These are phyloP conservation scores for Arthrinium phaeospermum DNA, from an alignment of 2,329 filamentous ascomycete genomes.

Conservation along the genomic window DNA sequence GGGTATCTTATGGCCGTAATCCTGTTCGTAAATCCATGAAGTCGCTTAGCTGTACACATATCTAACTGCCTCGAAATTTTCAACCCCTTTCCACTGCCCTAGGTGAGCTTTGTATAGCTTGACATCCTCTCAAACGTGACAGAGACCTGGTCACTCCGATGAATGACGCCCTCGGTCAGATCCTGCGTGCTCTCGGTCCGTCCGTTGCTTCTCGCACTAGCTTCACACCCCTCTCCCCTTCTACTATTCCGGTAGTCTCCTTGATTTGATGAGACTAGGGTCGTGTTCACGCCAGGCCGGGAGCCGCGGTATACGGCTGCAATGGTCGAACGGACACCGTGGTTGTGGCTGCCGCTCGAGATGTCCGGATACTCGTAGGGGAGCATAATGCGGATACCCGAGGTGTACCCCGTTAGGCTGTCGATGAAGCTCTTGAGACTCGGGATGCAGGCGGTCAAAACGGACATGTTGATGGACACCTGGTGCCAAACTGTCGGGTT, in stretches of 20 bases:
- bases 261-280: not conserved
- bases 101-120: not conserved
- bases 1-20: not conserved
- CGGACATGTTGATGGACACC: slow-evolving; percentile 24
- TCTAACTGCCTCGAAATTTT: not conserved
- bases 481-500: slow-evolving; percentile 23
- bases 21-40: not conserved
- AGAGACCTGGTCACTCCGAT: not conserved
- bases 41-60: not conserved
- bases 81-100: not conserved
- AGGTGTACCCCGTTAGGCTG: slow-evolving; percentile 9
- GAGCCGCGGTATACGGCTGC: not conserved
- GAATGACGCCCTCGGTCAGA: not conserved
- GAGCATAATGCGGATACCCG: not conserved
- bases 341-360: not conserved
- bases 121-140: not conserved
- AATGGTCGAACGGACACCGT: not conserved
- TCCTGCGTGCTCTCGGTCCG: not conserved
- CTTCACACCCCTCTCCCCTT: not conserved
- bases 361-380: not conserved
- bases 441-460: slow-evolving; percentile 29
- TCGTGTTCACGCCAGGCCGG: not conserved
- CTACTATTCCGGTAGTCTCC: not conserved
- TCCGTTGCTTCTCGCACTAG: not conserved
- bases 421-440: slow-evolving; percentile 29